These are phyloP conservation scores for Schwanniomyces occidentalis DNA, from an alignment of 805 yeast genomes.

Conservation along the genomic window DNA sequence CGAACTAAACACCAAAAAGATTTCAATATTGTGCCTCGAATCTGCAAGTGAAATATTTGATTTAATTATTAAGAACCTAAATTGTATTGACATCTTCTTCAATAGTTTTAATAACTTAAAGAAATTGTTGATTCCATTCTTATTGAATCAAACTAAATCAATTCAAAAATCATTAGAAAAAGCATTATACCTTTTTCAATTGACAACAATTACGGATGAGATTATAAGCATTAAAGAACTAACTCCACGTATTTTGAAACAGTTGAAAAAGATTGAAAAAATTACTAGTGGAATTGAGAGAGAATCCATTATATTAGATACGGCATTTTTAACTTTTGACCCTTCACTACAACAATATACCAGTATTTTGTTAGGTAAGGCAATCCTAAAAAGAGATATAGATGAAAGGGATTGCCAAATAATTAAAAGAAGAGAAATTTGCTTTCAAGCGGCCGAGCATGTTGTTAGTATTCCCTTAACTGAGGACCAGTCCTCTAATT, in stretches of 20 bases:
- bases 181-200: constrained; percentile 24
- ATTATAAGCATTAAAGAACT: constrained; percentile 18
- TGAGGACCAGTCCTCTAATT: constrained; percentile 27
- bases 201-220: constrained; percentile 34
- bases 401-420: constrained; percentile 29
- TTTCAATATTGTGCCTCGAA: constrained; percentile 18
- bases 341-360: constrained; percentile 38
- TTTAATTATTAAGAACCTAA: constrained; percentile 22
- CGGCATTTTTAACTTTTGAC: constrained; percentile 32
- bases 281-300: constrained; percentile 38
- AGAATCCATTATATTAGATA: constrained; percentile 29
- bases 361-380: constrained; percentile 37
- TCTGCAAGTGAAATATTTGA: constrained; percentile 18
- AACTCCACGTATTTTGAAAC: constrained; percentile 23
- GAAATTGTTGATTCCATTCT: constrained; percentile 36
- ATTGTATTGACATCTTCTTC: constrained; percentile 41
- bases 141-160: constrained; percentile 31
- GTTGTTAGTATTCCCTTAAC: constrained; percentile 43
- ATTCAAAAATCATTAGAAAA: constrained; percentile 27
- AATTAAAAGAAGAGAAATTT: constrained; percentile 36
- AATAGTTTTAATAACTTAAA: constrained; percentile 36
- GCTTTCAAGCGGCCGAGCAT: constrained; percentile 43
- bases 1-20: constrained; percentile 22
- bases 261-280: constrained; percentile 36
- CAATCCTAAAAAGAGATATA: constrained; percentile 38